Evolutionary conservation across 371 early-diverging fungal species (phyloP).

Genomic region (Mucor saturninus): DNA sequence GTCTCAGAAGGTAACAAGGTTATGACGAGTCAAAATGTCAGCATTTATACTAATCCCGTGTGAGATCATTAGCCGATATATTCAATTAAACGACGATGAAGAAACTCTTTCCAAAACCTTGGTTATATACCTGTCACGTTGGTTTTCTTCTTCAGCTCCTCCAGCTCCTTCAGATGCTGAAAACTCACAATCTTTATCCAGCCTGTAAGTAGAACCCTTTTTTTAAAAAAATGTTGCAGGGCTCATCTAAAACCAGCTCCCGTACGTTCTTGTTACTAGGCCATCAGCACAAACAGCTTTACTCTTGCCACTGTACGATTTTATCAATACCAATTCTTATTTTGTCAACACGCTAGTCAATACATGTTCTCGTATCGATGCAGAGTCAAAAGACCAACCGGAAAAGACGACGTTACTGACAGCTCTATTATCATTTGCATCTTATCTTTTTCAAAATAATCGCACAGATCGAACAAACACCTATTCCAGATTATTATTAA

Average conservation of each 20-base stretch:
- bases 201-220: constrained; percentile 31
- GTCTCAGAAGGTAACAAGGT: constrained; percentile 42
- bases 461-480: constrained; percentile 46
- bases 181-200: constrained; percentile 38
- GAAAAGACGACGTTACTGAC: constrained; percentile 27
- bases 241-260: too few species aligned
- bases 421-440: constrained; percentile 47
- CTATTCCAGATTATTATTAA: constrained; percentile 51
- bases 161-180: constrained; percentile 36
- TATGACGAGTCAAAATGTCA: too few species aligned
- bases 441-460: constrained; percentile 59
- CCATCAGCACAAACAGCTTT: constrained; percentile 53
- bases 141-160: constrained; percentile 45
- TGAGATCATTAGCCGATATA: constrained; percentile 38
- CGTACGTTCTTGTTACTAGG: constrained; percentile 22
- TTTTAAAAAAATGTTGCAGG: too few species aligned
- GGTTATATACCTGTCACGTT: constrained; percentile 53
- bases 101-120: constrained; percentile 48
- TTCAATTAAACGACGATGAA: constrained; percentile 53
- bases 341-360: constrained; percentile 16
- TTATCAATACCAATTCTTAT: constrained; percentile 48
- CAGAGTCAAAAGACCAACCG: constrained; percentile 10
- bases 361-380: constrained; percentile 11
- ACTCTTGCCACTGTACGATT: constrained; percentile 52
- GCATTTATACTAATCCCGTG: neutral